Base-by-base conservation (phyloP, 805 yeast species). In the Lipomyces kockii region DNA sequence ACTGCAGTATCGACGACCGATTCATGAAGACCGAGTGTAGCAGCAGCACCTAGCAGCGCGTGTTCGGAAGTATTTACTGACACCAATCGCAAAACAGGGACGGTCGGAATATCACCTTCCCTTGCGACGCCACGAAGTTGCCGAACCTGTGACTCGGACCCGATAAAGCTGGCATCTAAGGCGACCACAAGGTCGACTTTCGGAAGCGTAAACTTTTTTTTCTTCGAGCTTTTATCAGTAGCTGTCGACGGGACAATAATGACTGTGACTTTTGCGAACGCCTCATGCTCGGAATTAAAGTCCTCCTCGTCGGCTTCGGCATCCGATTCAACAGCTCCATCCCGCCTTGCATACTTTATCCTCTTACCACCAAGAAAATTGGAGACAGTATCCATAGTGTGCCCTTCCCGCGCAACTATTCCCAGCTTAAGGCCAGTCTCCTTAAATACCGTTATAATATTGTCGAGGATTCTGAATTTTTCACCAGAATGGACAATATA, bases 1-100 rank as follows among this genome's bases (percentile, higher is more conserved):
- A 85, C 85, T 29, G 82, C 81, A 39, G 80, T 75, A 53, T 71
- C 78, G 66, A 69, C 72, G 11, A 72, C 76, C 6, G 60, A 22
- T 29, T 66, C 69, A 11, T 58, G 46, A 11, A 53, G 63, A 12
- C 61, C 64, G 12, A 61, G 62, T 52, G 62, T 35, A 11, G 61
- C 60, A 1, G 74, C 74, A 7, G 72, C 71, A 32, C 68, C 61
- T 17, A 72, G 39, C 37, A 72, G 52, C 69, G 92, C 87, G 76
- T 94, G 98, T 73, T 94, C 97, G 32, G 91, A 86, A 2, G 97
- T 88, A 73, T 91, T 88, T 66, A 88, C 85, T 1, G 97, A 89
- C 2, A 91, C 86, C 29, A 94, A 80, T 49, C 94, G 80, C 32
- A 94, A 74, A 3, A 91, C 79, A 9, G 91, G 89, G 0, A 89